A percentile compares a stretch with the other conserved stretches of the same genome.
Evolutionary conservation across 306 rosid species (phyloP).

Genomic region (Ammopiptanthus mongolicus): DNA sequence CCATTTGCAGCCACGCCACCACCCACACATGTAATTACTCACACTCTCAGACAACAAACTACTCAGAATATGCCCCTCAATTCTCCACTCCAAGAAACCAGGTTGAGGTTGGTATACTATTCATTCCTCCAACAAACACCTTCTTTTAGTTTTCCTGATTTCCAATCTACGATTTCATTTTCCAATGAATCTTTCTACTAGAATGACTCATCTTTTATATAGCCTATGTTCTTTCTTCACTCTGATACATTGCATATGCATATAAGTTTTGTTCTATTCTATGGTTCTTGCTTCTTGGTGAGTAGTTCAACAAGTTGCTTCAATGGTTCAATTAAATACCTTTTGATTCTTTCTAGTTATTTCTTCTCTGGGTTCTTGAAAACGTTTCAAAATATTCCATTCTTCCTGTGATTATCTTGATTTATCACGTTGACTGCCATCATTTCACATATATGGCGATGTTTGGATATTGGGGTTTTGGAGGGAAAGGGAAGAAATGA

Average conservation of each 20-base stretch:
- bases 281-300: background rate
- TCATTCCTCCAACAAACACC: background rate
- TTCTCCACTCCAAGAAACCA: slow-evolving; percentile 42
- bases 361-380: slow-evolving; percentile 14
- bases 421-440: background rate
- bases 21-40: background rate
- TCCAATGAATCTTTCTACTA: background rate
- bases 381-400: background rate
- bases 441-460: too few relatives aligned
- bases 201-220: background rate
- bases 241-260: background rate
- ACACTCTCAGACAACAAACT: background rate
- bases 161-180: too few relatives aligned
- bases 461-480: too few relatives aligned
- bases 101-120: slow-evolving; percentile 17
- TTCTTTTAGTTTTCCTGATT: too few relatives aligned
- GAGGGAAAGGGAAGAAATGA: too few relatives aligned
- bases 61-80: slow-evolving; percentile 23
- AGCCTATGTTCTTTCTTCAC: background rate
- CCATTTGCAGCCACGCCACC: slow-evolving; percentile 29
- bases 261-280: background rate
- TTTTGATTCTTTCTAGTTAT: background rate
- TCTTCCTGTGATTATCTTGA: background rate
- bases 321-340: background rate
- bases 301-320: background rate